A percentile compares a stretch with the other conserved stretches of the same genome.
phyloP scores from a whole-genome alignment of 306 rosid genomes.

The Abrus pulchellus region DNA sequence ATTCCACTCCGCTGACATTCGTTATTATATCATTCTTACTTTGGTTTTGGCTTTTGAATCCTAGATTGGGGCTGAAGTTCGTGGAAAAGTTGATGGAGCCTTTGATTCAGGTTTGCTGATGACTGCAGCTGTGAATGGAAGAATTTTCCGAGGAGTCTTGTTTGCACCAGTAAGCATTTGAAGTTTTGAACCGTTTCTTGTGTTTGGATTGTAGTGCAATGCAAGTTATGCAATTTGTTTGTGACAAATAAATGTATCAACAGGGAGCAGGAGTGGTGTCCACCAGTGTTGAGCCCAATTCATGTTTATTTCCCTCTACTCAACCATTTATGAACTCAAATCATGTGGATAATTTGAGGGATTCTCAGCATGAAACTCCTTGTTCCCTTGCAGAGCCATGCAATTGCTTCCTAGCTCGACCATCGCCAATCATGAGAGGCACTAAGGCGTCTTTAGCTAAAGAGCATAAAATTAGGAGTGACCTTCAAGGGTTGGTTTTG shows the following conservation, averaged over 20 bases:
- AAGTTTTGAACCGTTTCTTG: constrained; percentile 1
- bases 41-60: constrained; percentile 37
- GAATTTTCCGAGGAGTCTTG: constrained; percentile 78
- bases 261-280: constrained; percentile 69
- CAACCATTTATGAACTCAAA: constrained; percentile 57
- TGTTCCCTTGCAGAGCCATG: constrained; percentile 43
- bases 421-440: constrained; percentile 56
- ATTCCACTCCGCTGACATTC: not conserved
- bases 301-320: constrained; percentile 40
- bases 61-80: constrained; percentile 89
- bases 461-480: constrained; percentile 74
- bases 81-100: constrained; percentile 86
- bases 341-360: constrained; percentile 44
- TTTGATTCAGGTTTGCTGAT: constrained; percentile 88
- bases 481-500: constrained; percentile 80
- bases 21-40: not conserved
- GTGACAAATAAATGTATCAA: constrained; percentile 24
- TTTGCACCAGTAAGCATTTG: constrained; percentile 81
- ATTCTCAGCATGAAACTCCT: constrained; percentile 49
- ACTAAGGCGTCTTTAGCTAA: constrained; percentile 40
- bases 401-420: constrained; percentile 54
- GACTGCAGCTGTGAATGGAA: constrained; percentile 86
- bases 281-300: constrained; percentile 53
- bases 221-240: not conserved
- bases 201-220: not conserved